Percentiles rank a stretch among this genome's conserved stretches.
phyloP scores from a whole-genome alignment of 148 eudicot genomes.

The Silene uniflora region DNA sequence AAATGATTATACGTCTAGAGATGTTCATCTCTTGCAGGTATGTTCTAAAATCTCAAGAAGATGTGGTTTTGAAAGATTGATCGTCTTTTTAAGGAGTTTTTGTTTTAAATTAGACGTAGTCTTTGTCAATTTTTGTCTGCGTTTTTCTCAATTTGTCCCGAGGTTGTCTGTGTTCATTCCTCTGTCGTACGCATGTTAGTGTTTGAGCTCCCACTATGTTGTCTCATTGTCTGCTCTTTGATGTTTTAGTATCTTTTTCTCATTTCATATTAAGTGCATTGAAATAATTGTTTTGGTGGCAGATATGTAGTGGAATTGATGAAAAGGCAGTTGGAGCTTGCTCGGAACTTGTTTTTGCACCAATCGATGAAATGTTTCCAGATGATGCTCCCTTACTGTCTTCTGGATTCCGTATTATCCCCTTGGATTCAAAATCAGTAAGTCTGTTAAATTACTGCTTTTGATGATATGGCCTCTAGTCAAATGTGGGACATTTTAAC shows the following conservation, averaged over 20 bases:
- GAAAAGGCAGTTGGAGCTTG: constrained; percentile 10
- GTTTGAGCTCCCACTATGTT: too few species aligned
- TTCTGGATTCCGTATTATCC: constrained; percentile 11
- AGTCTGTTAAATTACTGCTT: background rate
- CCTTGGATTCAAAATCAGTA: constrained; percentile 1
- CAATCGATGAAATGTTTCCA: constrained; percentile 7
- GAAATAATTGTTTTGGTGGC: too few species aligned
- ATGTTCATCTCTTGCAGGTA: constrained; percentile 87
- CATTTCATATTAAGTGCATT: too few species aligned
- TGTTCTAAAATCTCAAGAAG: background rate
- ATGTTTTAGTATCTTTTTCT: too few species aligned
- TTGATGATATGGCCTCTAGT: background rate
- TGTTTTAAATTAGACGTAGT: too few species aligned
- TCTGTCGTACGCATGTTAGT: too few species aligned
- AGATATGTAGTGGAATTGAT: constrained; percentile 10
- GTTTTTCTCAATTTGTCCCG: too few species aligned
- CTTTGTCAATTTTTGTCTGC: too few species aligned
- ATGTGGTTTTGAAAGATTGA: background rate
- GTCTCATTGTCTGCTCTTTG: too few species aligned
- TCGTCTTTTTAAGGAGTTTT: too few species aligned
- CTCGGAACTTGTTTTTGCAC: constrained; percentile 10
- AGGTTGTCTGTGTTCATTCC: too few species aligned
- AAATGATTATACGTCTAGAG: constrained; percentile 71
- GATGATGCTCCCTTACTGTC: constrained; percentile 12
- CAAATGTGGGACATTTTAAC: too few species aligned